phyloP scores from a whole-genome alignment of 1,284 basidiomycete genomes.

The Trichosporon faecale region DNA sequence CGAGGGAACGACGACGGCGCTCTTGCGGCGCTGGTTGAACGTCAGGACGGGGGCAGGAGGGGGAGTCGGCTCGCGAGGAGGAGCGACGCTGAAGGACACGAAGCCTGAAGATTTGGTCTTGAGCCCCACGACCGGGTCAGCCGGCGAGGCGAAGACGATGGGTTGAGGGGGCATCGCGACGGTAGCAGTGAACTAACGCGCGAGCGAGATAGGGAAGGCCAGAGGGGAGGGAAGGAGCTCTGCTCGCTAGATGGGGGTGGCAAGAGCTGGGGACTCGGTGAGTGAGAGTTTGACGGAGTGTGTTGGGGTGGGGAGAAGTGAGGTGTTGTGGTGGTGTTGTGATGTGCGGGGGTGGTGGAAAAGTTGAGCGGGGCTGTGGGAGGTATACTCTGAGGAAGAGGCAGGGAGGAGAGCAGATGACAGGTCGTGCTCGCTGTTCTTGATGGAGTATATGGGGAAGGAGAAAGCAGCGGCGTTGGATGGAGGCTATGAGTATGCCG shows the following conservation, averaged over 20 bases:
- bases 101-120: slow-evolving; percentile 6
- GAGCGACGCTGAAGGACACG: slow-evolving; percentile 4
- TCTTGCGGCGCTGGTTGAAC: slow-evolving; percentile 22
- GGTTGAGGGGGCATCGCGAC: slow-evolving; percentile 7
- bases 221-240: neutral
- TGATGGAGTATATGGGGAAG: neutral
- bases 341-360: neutral
- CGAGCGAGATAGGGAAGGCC: neutral
- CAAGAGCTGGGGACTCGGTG: neutral
- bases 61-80: slow-evolving; percentile 21
- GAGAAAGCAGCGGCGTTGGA: neutral
- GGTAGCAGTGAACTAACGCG: neutral
- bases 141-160: neutral
- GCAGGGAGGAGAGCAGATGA: neutral
- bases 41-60: slow-evolving; percentile 14
- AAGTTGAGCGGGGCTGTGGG: neutral
- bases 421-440: neutral
- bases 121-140: neutral
- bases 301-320: neutral
- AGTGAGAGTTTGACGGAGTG: neutral
- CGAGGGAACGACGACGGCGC: slow-evolving; percentile 9
- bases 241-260: slow-evolving; percentile 3
- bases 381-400: neutral
- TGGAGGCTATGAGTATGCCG: neutral
- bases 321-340: neutral